Evolutionary conservation across 2,329 filamentous ascomycete genomes (phyloP), one percentile per base, ranked within the genome.

Genomic region (Paraphoma chrysanthemicola): DNA sequence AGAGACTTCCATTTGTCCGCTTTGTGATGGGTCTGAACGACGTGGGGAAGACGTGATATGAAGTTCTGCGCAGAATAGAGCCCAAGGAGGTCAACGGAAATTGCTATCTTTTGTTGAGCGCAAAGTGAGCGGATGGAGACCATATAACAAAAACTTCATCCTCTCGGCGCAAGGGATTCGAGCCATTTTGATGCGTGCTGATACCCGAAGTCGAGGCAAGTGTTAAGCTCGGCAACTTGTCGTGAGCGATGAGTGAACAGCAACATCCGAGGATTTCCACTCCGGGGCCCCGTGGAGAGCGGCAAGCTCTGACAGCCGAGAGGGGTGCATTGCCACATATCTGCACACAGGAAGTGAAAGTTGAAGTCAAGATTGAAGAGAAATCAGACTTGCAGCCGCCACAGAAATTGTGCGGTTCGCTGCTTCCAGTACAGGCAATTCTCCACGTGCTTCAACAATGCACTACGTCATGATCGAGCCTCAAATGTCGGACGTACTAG

Each of bases 31-130:
- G 62, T 60, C 59, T 63, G 59, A 60, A 63, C 56, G 60, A 52
- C 62, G n/a, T 60, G 62, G 65, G 63, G 48, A 66, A 71, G 61
- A 70, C 66, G 71, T 74, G 71, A 72, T 73, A 62, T 66, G 64
- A 64, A 67, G 67, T 76, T 71, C 73, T 66, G 72, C 72, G 73
- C 59, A 76, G 61, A 74, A 73, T 73, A 62, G 69, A 73, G 71
- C 66, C 72, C 70, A 72, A 70, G 61, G 58, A 56, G 60, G 57
- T 67, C 52, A 60, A 56, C 54, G 51, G 56, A 54, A 59, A 54
- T 48, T 44, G 46, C n/a, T 41, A 17, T 48, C 42, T 47, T 44
- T 54, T 51, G 46, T 54, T 51, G 44, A 44, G 45, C 36, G 30
- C 48, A 60, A 16, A 48, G 36, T 42, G 48, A 29, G 48, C 59